Base-by-base conservation (phyloP, 116 monocot species). In the Cymodocea nodosa region DNA sequence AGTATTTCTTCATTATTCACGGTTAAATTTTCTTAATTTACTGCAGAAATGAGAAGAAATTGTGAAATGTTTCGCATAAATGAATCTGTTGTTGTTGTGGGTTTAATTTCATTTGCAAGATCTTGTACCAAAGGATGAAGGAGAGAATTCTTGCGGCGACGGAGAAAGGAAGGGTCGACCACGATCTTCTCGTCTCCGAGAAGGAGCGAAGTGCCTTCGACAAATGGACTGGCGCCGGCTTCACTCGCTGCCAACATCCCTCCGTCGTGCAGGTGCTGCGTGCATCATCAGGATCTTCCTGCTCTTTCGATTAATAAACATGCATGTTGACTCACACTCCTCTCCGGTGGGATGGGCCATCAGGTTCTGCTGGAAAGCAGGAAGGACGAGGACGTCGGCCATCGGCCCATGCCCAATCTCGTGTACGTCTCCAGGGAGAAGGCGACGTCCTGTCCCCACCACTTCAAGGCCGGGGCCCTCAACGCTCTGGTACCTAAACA, bases 381-480 rank as follows among this genome's bases (percentile, higher is more conserved):
- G 13, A 79, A 79, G 58, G 84, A 84, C 50, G 53, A 4, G 1
- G 91, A 93, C 50, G 62, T 80, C 22, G 50, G 15, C 1, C 75
- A 68, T 36, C 48, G 53, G 49, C 59, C 73, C 19, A 49, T 88
- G 50, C 92, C 92, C 17, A 85, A 76, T 35, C 73, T 92, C 12
- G 48, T 92, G 15, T 92, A 92, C 25, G 70, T 93, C 37, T 80
- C 88, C 0, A 76, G 92, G 68, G 92, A 85, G 70, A 93, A 93
- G 60, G 50, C 68, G 4, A 73, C 65, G 16, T 49, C n/a, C 9
- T 59, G 30, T 44, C 77, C 69, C 58, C 88, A 88, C 71, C 62
- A 93, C 65, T 93, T 93, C 75, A 93, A 93, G 52, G 93, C 93
- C 10, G 93, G 93, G 2, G 85, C 93, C 6, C 77, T 85, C 62